Evolutionary conservation across 192 early-diverging fungal genomes (phyloP), one percentile per base, ranked within the genome.

Genomic region (Entomortierella lignicola): DNA sequence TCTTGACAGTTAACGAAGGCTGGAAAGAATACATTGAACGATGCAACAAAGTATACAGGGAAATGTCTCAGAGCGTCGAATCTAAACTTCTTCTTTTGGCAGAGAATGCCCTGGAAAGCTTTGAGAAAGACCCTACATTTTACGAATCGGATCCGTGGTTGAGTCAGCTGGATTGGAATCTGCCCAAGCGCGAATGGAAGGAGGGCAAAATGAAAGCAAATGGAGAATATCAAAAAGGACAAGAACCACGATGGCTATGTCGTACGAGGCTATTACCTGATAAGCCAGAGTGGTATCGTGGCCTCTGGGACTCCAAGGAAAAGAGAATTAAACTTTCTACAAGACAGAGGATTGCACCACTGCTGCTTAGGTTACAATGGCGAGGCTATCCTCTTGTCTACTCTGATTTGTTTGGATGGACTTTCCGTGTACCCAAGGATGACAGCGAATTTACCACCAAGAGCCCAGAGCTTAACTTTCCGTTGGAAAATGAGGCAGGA

Each of bases 331-430:
- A 89, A 30, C 74, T 99, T 17, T 87, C 94, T 0, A 84, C 87
- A 27, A 88, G 92, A 65, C 90, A 91, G 42, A 86, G 94, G 8
- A 72, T 91, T 13, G 87, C 92, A 8, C 96, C 98, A 26, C 87
- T 97, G 37, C 69, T 98, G 53, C 86, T 99, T 21, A 85, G 87
- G 47, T 85, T 98, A 7, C 88, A 92, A 58, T 98, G 97, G 96
- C 83, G 85, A 12, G 90, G 87, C 0, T 93, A 86, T 62, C 96
- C 96, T 23, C 70, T 99, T 26, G 91, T 92, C 55, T 86, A 92
- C 82, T 90, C 89, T 2, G 47, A 34, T 5, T 32, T 65, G 10
- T 77, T 89, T 60, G 96, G 97, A 17, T 98, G 98, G 98, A 91
- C 89, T 27, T 99, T 89, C 75, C 81, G 85, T 27, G 91, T 93